Percentiles rank a stretch among this genome's conserved stretches.
Evolutionary conservation across 257 asterid species (phyloP).

Genomic region (Ballota nigra): DNA sequence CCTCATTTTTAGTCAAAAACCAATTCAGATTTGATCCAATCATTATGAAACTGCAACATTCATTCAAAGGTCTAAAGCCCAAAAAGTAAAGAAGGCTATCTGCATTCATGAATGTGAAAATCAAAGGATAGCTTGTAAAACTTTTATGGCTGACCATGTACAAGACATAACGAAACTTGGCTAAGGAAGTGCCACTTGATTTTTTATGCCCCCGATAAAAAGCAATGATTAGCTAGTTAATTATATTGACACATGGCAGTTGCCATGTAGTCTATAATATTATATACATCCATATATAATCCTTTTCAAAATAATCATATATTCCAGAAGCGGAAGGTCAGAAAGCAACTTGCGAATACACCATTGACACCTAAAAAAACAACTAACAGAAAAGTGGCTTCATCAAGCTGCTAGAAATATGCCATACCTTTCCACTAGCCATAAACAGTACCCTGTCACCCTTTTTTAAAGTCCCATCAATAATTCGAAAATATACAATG

Average conservation of each 20-base stretch:
- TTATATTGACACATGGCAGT: neutral
- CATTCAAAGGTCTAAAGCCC: neutral
- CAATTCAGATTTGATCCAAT: neutral
- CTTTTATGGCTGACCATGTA: neutral
- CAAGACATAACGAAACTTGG: neutral
- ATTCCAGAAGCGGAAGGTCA: neutral
- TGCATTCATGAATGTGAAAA: neutral
- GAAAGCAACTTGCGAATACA: slow-evolving; percentile 6
- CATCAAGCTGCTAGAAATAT: slow-evolving; percentile 16
- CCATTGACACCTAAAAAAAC: slow-evolving; percentile 2
- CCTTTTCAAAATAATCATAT: slow-evolving; percentile 10
- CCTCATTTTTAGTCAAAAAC: neutral
- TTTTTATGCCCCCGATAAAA: neutral
- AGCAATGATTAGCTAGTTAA: neutral
- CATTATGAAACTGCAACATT: neutral
- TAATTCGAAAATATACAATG: slow-evolving; percentile 88
- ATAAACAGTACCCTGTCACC: slow-evolving; percentile 89
- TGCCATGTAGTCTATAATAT: neutral
- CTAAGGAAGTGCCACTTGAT: neutral
- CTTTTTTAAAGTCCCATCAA: slow-evolving; percentile 82
- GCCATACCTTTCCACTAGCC: slow-evolving; percentile 92
- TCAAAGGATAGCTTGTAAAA: neutral
- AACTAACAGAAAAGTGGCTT: slow-evolving; percentile 2
- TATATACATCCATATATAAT: neutral
- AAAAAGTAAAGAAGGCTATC: neutral